Percentiles rank a stretch among this genome's conserved stretches.
Conservation (phyloP, 108 stramenopile species). For the Pinguiococcus pyrenoidosus region DNA sequence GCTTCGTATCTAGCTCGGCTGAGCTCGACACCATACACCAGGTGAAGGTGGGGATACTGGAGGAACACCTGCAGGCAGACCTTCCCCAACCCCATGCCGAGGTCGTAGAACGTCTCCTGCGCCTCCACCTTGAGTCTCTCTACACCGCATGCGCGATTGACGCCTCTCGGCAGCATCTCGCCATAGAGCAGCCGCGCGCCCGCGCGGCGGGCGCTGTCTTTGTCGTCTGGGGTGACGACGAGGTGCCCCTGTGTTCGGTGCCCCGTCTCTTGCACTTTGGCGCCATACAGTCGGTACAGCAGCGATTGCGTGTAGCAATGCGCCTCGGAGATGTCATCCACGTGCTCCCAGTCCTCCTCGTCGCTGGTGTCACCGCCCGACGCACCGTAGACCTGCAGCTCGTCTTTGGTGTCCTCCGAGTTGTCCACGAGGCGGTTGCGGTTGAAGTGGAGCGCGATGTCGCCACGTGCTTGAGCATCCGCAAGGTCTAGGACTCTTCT, state of each 20-base stretch:
- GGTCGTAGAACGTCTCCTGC: constrained; percentile 16
- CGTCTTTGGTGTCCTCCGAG: too few relatives aligned
- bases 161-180: constrained; percentile 33
- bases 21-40: constrained; percentile 32
- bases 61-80: constrained; percentile 32
- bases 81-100: constrained; percentile 40
- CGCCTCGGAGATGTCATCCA: constrained; percentile 25
- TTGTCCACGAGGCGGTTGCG: too few relatives aligned
- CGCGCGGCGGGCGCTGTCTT: neutral
- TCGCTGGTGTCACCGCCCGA: neutral
- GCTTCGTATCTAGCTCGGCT: constrained; percentile 19
- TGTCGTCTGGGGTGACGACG: constrained; percentile 28
- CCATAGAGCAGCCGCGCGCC: constrained; percentile 23
- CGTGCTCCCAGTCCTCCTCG: constrained; percentile 29
- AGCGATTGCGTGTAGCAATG: constrained; percentile 28
- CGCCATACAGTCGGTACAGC: constrained; percentile 20
- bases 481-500: too few relatives aligned
- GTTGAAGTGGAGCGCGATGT: too few relatives aligned
- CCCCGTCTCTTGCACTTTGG: constrained; percentile 30
- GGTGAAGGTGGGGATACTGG: constrained; percentile 14
- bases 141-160: constrained; percentile 26
- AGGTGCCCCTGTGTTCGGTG: constrained; percentile 31
- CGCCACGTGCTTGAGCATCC: too few relatives aligned
- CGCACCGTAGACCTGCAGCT: too few relatives aligned
- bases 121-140: constrained; percentile 10